Evolutionary conservation across 1,284 basidiomycete genomes (phyloP).

Genomic region (Sporisorium exsertum): DNA sequence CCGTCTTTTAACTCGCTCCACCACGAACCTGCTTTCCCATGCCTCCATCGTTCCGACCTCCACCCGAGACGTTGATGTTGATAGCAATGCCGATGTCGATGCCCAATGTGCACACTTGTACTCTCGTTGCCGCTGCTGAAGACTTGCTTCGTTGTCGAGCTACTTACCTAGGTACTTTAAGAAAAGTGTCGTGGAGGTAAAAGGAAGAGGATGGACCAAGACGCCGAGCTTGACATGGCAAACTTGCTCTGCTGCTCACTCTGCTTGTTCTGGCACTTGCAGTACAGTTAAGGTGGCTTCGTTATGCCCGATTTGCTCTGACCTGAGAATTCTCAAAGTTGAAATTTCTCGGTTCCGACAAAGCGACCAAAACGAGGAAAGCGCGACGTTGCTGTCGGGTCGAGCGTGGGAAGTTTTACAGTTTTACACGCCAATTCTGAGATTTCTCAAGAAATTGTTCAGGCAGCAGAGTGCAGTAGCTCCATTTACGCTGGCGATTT

Average conservation of each 20-base stretch:
- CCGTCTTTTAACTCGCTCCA: not conserved
- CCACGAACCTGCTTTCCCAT: not conserved
- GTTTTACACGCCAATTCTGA: not conserved
- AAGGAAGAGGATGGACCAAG: not conserved
- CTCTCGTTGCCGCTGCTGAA: constrained; percentile 4
- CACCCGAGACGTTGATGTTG: not conserved
- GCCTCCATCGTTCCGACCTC: not conserved
- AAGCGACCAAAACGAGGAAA: not conserved
- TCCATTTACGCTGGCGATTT: constrained; percentile 10
- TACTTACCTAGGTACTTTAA: constrained; percentile 54
- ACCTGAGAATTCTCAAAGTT: not conserved
- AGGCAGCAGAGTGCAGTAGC: not conserved
- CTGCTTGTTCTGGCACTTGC: not conserved
- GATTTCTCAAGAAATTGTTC: not conserved
- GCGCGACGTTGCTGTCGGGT: not conserved
- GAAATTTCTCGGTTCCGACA: constrained; percentile 15
- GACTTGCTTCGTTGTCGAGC: not conserved
- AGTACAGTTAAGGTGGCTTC: not conserved
- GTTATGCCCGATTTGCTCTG: not conserved
- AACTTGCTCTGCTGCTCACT: not conserved
- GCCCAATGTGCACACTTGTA: not conserved
- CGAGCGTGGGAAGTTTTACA: constrained; percentile 22
- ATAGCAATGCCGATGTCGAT: not conserved
- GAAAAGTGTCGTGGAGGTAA: constrained; percentile 36
- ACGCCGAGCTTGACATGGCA: constrained; percentile 17